Evolutionary conservation across 352 stramenopile species (phyloP).

Genomic region (Phytopythium chamaehyphon): DNA sequence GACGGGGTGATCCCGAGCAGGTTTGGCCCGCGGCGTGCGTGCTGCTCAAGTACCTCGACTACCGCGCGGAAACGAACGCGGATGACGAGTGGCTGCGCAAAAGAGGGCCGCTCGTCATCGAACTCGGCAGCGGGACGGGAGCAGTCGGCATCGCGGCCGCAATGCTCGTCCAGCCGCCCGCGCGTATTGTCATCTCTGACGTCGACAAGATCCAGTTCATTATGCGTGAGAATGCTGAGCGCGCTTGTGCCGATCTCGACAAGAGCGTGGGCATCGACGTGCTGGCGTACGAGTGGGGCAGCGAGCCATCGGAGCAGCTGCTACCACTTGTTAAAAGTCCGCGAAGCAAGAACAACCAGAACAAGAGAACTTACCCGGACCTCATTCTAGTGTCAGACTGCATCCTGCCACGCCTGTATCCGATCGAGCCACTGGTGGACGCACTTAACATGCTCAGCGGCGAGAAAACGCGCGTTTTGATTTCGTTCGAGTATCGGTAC

Average conservation of each 20-base stretch:
- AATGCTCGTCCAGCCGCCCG: constrained; percentile 65
- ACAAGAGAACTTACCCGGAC: constrained; percentile 30
- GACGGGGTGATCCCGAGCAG: constrained; percentile 2
- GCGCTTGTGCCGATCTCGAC: constrained; percentile 11
- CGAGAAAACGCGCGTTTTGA: constrained; percentile 52
- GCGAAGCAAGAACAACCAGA: neutral
- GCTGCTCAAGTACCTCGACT: constrained; percentile 74
- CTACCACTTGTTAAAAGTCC: constrained; percentile 7
- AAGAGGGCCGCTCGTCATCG: constrained; percentile 51
- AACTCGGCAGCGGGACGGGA: constrained; percentile 91
- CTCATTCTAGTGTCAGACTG: constrained; percentile 94
- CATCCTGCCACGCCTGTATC: constrained; percentile 95
- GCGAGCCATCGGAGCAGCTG: constrained; percentile 25
- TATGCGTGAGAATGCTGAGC: constrained; percentile 85
- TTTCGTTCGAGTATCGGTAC: constrained; percentile 87
- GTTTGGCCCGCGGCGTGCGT: constrained; percentile 82
- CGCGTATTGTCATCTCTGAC: constrained; percentile 88
- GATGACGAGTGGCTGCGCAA: constrained; percentile 8
- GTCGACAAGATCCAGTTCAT: constrained; percentile 87
- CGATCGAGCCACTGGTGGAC: constrained; percentile 91
- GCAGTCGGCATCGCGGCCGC: constrained; percentile 87
- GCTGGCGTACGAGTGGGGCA: constrained; percentile 90
- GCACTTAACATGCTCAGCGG: constrained; percentile 73
- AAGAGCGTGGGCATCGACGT: constrained; percentile 44
- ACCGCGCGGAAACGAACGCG: constrained; percentile 27